Evolutionary conservation across 805 yeast genomes (phyloP).

Genomic region (Cyberlindnera bimundalis): DNA sequence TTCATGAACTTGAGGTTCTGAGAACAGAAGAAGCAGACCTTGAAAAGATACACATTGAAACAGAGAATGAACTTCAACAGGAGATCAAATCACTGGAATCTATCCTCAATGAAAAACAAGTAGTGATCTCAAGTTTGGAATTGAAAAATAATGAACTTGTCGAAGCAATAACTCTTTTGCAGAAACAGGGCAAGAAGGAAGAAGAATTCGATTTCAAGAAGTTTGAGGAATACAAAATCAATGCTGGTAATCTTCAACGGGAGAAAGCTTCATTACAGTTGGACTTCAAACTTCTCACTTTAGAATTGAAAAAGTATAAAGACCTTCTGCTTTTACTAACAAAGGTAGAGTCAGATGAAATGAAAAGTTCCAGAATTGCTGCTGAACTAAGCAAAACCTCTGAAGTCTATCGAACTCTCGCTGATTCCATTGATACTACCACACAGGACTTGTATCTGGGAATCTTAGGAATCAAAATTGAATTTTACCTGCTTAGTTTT

Average conservation of each 20-base stretch:
- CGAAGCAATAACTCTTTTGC: conserved; percentile 3
- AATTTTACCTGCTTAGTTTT: conserved; percentile 5
- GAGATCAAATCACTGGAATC: conserved; percentile 34
- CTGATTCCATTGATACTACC: background rate
- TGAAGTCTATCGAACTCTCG: background rate
- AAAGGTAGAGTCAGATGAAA: background rate
- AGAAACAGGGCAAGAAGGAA: conserved; percentile 1
- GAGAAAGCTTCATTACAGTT: conserved; percentile 7
- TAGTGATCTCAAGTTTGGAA: conserved; percentile 11
- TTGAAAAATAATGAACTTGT: conserved; percentile 19
- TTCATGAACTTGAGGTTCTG: conserved; percentile 47
- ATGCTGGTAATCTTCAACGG: background rate
- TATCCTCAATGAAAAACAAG: conserved; percentile 18
- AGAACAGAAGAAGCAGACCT: conserved; percentile 47
- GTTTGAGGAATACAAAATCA: conserved; percentile 6
- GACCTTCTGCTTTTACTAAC: background rate
- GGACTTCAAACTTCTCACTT: conserved; percentile 6
- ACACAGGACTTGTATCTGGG: conserved; percentile 7
- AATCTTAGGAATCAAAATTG: conserved; percentile 1
- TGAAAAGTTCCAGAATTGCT: background rate
- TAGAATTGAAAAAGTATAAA: conserved; percentile 3
- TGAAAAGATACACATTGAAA: conserved; percentile 39
- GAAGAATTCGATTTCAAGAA: conserved; percentile 4
- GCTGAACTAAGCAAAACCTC: conserved; percentile 1
- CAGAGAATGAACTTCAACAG: conserved; percentile 41